These are phyloP conservation scores for Russula griseocarnosa DNA, from an alignment of 768 basidiomycete species.

Conservation along the genomic window DNA sequence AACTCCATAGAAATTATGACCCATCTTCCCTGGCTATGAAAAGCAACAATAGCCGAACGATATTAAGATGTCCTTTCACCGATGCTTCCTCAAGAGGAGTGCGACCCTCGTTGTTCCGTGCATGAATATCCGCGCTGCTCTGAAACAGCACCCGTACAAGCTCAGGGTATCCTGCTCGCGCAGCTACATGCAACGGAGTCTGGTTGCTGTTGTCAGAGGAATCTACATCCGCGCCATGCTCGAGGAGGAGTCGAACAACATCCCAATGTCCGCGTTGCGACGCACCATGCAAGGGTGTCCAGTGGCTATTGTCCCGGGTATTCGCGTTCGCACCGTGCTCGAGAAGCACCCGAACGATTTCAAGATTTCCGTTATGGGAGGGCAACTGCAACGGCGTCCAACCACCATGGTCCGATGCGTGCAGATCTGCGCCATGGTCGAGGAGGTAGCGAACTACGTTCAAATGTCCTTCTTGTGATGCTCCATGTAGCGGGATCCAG, in stretches of 20 bases:
- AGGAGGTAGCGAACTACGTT: neutral
- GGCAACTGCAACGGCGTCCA: neutral
- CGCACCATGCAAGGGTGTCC: neutral
- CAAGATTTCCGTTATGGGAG: neutral
- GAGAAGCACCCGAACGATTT: neutral
- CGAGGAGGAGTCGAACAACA: neutral
- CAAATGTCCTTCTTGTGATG: neutral
- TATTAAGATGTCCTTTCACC: too few species aligned
- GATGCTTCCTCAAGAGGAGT: too few species aligned
- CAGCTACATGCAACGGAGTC: neutral
- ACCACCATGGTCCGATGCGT: neutral
- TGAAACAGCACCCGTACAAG: neutral
- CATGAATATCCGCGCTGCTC: neutral
- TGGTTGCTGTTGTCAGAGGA: neutral
- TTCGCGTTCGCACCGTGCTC: neutral
- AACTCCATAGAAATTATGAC: too few species aligned
- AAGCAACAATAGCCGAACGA: too few species aligned
- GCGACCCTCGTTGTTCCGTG: neutral
- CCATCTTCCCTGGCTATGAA: neutral
- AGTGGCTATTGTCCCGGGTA: neutral
- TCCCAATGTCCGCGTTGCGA: neutral
- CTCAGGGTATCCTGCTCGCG: neutral
- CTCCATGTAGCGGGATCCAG: conserved; percentile 1
- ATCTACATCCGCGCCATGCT: neutral
- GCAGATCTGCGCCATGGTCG: neutral